phyloP scores from a whole-genome alignment of 108 stramenopile species.

The Seminavis robusta region DNA sequence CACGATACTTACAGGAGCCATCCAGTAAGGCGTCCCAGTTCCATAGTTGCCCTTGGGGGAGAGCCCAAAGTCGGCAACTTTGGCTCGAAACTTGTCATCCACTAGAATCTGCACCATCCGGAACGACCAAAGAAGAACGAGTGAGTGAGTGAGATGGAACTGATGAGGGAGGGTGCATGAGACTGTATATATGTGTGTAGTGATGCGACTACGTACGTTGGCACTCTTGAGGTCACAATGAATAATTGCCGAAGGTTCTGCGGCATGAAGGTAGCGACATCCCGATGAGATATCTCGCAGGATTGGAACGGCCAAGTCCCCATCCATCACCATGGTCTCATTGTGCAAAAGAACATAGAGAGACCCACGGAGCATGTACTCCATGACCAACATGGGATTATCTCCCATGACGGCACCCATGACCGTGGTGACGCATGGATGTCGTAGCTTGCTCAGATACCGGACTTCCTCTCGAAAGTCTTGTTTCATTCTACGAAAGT shows the following conservation, averaged over 20 bases:
- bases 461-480: constrained; percentile 47
- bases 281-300: constrained; percentile 43
- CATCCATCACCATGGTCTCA: constrained; percentile 36
- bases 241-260: constrained; percentile 33
- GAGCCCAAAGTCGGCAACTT: constrained; percentile 59
- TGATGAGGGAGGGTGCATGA: no score
- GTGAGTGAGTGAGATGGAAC: no score
- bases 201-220: no score
- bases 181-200: no score
- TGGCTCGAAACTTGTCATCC: constrained; percentile 41
- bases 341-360: constrained; percentile 57
- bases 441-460: constrained; percentile 35
- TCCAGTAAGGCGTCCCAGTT: constrained; percentile 33
- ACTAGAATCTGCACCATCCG: no score
- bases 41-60: constrained; percentile 31
- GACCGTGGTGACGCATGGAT: constrained; percentile 56
- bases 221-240: constrained; percentile 41
- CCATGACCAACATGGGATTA: constrained; percentile 53
- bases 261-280: constrained; percentile 42
- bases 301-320: constrained; percentile 38
- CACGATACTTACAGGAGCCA: no score
- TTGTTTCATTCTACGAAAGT: no score
- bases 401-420: constrained; percentile 27
- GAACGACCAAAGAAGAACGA: no score
- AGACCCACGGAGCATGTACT: constrained; percentile 57